Base-by-base conservation (phyloP, 345 rosid genomes). In the Excoecaria cochinchinensis region DNA sequence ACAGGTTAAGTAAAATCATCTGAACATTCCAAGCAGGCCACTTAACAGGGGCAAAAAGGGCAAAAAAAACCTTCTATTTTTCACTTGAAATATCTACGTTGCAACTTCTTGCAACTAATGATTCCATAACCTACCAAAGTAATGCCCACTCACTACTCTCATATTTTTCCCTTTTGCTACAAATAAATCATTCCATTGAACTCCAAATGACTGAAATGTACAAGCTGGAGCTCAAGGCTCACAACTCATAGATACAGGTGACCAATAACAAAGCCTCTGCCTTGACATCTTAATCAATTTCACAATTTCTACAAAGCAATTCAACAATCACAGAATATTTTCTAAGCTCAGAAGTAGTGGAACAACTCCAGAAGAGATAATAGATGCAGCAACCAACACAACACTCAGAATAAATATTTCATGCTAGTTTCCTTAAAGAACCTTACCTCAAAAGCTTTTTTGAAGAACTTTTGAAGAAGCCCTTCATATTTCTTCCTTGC, bases 401-500 rank as follows among this genome's bases (percentile, higher is more conserved):
- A 31, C 31, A 31, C 31, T 31, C 31, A 31, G 31, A 31, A 31
- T 12, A 50, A 50, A 50, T 61, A 17, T 16, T 55, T 44, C 53
- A 39, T 25, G 3, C 46, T n/a, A 36, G 73, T 25, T 4, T 6
- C 47, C 25, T 53, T 55, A 53, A 80, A 5, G 67, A 65, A 50
- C 46, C 39, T 84, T 67, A 92, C 99, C 97, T 86, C 99, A 84
- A 91, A 92, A 38, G 89, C 89, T 85, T 89, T 93, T 81, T 80
- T 89, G 73, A 89, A 85, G 77, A 89, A 91, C 79, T 93, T 96
- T 47, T 89, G 97, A 61, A 96, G 91, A 77, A 84, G 97, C 78
- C 77, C 97, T 85, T 96, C 99, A 3, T 87, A 86, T 82, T 90
- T 96, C 85, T 90, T 96, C 76, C 93, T 85, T 58, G 87, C 89